Evolutionary conservation across 1,284 basidiomycete genomes (phyloP).

Genomic region (Moesziomyces parantarcticus): DNA sequence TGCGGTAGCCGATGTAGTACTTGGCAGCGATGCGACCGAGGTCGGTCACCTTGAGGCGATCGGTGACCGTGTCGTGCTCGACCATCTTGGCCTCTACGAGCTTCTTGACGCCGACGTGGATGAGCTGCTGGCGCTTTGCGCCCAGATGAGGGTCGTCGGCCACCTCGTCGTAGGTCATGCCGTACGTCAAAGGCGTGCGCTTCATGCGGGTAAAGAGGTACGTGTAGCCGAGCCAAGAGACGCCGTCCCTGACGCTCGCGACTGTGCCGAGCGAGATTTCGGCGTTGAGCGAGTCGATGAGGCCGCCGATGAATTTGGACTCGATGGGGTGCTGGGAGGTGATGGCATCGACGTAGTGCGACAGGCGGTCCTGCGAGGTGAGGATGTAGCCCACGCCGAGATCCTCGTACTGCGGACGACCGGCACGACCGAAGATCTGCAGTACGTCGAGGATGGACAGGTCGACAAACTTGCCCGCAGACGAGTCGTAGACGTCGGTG

Average conservation of each 20-base stretch:
- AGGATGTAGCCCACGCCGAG: conserved; percentile 98
- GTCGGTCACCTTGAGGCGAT: conserved; percentile 81
- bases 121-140: conserved; percentile 79
- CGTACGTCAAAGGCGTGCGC: conserved; percentile 88
- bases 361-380: conserved; percentile 90
- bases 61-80: conserved; percentile 75
- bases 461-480: conserved; percentile 78
- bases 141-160: conserved; percentile 82
- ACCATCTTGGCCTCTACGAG: conserved; percentile 88
- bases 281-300: conserved; percentile 92
- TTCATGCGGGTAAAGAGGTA: conserved; percentile 96
- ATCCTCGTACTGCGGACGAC: conserved; percentile 92
- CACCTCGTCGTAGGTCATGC: conserved; percentile 81
- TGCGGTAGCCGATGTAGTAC: conserved; percentile 90
- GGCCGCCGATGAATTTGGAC: conserved; percentile 84
- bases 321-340: conserved; percentile 93
- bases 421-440: conserved; percentile 95
- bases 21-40: conserved; percentile 93
- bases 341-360: conserved; percentile 89
- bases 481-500: conserved; percentile 83
- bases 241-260: conserved; percentile 83
- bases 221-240: conserved; percentile 96
- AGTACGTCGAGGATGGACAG: conserved; percentile 94
- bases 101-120: conserved; percentile 77
- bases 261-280: conserved; percentile 96